A percentile compares a stretch with the other conserved stretches of the same genome.
Evolutionary conservation across 2,329 filamentous ascomycete genomes (phyloP).

Genomic region (Cadophora luteo-olivacea): DNA sequence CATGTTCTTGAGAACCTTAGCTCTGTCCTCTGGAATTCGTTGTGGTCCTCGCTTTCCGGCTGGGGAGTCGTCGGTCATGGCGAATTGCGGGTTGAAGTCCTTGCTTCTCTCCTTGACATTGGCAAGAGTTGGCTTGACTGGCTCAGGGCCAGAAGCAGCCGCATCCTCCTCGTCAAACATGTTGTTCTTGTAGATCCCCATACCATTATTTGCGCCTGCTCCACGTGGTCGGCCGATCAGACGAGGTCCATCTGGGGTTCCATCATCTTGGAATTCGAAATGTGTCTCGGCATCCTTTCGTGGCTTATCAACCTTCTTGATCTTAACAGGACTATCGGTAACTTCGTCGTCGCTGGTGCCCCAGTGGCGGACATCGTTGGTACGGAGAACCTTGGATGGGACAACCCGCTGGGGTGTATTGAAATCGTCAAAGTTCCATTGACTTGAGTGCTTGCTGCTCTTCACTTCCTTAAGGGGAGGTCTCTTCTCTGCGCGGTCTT

Average conservation of each 20-base stretch:
- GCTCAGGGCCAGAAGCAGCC: conserved; percentile 28
- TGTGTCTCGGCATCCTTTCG: conserved; percentile 83
- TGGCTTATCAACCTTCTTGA: conserved; percentile 66
- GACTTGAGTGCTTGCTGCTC: conserved; percentile 70
- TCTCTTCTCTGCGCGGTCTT: conserved; percentile 34
- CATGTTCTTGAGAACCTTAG: conserved; percentile 78
- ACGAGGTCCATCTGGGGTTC: conserved; percentile 60
- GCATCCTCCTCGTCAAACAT: conserved; percentile 60
- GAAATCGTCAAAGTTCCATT: conserved; percentile 92
- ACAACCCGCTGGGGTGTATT: conserved; percentile 77
- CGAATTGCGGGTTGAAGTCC: conserved; percentile 80
- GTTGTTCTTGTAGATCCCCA: conserved; percentile 79
- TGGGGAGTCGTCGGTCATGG: conserved; percentile 73
- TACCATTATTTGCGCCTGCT: conserved; percentile 68
- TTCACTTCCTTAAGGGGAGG: conserved; percentile 44
- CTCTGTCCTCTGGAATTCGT: conserved; percentile 62
- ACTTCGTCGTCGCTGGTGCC: conserved; percentile 72
- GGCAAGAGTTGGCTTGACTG: conserved; percentile 55
- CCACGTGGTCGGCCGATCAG: conserved; percentile 56
- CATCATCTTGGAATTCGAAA: conserved; percentile 84
- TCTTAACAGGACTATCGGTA: conserved; percentile 62
- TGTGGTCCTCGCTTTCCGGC: conserved; percentile 50
- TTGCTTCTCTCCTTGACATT: conserved; percentile 77
- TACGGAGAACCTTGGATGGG: conserved; percentile 64
- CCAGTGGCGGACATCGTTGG: conserved; percentile 79